Evolutionary conservation across 2,329 filamentous ascomycete genomes (phyloP).

Genomic region (Colletotrichum horii): DNA sequence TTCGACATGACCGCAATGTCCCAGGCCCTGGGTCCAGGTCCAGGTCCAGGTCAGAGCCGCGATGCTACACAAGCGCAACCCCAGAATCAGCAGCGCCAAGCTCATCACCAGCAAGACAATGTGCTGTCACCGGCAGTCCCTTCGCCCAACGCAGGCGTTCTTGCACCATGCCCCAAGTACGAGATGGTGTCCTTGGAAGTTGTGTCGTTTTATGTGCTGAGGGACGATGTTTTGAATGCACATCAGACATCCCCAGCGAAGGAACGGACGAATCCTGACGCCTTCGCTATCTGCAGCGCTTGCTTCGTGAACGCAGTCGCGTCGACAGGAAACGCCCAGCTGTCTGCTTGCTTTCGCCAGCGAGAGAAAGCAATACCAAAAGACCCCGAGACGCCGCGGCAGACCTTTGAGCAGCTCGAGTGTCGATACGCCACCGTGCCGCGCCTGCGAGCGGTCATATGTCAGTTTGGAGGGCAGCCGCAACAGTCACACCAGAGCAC

Average conservation of each 20-base stretch:
- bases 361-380: background rate
- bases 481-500: background rate
- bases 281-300: background rate
- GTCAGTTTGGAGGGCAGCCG: background rate
- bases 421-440: background rate
- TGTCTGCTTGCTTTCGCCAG: fast-evolving
- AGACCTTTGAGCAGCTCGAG: background rate
- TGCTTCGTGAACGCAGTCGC: background rate
- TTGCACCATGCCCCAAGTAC: background rate
- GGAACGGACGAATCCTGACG: background rate
- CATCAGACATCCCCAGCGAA: background rate
- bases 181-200: background rate
- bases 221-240: background rate
- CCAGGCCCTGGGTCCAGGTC: background rate
- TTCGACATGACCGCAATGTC: background rate
- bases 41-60: background rate
- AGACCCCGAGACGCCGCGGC: background rate
- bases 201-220: background rate
- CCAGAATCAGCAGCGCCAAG: background rate
- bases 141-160: background rate
- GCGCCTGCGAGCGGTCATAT: background rate
- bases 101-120: background rate
- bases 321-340: background rate
- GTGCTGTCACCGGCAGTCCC: background rate
- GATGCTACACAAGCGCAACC: background rate